A percentile compares a stretch with the other conserved stretches of the same genome.
Conservation (phyloP, 2,329 filamentous ascomycete species). For the Microsporum audouinii region DNA sequence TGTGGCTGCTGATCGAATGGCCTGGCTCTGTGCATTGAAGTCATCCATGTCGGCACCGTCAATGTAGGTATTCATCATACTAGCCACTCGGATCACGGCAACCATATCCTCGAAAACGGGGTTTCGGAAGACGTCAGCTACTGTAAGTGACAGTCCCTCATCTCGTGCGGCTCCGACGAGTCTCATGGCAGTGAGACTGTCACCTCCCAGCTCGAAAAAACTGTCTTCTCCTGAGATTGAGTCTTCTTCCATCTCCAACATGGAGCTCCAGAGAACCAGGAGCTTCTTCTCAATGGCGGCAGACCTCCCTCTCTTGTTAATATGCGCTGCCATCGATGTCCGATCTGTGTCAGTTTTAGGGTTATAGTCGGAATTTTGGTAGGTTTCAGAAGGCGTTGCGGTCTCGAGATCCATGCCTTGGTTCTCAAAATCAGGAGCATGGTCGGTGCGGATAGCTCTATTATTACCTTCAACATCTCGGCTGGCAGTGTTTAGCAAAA, state of each 20-base stretch:
- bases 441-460: neutral
- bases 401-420: neutral
- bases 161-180: constrained; percentile 32
- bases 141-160: constrained; percentile 30
- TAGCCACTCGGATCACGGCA: constrained; percentile 17
- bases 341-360: constrained; percentile 11
- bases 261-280: constrained; percentile 30
- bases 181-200: constrained; percentile 34
- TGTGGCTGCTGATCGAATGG: constrained; percentile 9
- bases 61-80: constrained; percentile 11
- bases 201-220: constrained; percentile 34
- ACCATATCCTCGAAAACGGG: constrained; percentile 33
- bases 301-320: constrained; percentile 13
- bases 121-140: constrained; percentile 35
- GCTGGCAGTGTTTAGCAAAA: constrained; percentile 6
- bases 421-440: neutral
- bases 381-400: constrained; percentile 2
- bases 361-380: constrained; percentile 7
- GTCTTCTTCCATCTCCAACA: constrained; percentile 25
- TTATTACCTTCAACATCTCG: neutral
- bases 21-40: constrained; percentile 5
- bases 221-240: constrained; percentile 28
- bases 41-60: constrained; percentile 5
- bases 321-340: constrained; percentile 11
- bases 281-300: constrained; percentile 26